Percentiles rank a stretch among this genome's conserved stretches.
Evolutionary conservation across 148 eudicot genomes (phyloP).

Genomic region (Suaeda aralocaspica): DNA sequence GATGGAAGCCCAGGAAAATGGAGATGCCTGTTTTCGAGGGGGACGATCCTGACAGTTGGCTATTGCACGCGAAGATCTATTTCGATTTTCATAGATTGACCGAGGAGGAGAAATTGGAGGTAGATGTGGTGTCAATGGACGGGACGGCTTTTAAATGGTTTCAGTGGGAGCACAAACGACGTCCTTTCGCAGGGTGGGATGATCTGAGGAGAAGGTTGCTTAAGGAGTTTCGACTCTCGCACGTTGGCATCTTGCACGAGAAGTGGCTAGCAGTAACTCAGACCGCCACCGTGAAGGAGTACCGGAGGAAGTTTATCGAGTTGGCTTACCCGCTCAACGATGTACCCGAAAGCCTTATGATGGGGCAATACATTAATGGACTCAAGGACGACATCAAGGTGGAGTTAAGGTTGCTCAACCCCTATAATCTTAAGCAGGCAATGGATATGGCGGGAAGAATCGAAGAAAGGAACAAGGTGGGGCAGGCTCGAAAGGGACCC

Average conservation of each 20-base stretch:
- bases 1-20: neutral
- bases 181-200: neutral
- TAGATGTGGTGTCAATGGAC: neutral
- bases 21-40: neutral
- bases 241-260: neutral
- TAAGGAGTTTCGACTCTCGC: neutral
- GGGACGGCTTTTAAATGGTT: neutral
- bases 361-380: neutral
- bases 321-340: neutral
- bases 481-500: neutral
- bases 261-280: neutral
- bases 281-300: neutral
- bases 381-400: neutral
- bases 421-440: neutral
- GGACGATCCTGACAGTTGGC: neutral
- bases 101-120: neutral
- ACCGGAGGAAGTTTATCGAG: neutral
- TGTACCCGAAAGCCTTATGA: neutral
- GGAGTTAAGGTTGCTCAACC: neutral
- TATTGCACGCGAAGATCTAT: neutral
- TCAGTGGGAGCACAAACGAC: neutral
- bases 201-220: no score
- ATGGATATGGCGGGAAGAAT: neutral
- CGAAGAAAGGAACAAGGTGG: neutral
- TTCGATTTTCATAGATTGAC: neutral